Evolutionary conservation across 352 stramenopile genomes (phyloP).

Genomic region (Phytophthora quininea): DNA sequence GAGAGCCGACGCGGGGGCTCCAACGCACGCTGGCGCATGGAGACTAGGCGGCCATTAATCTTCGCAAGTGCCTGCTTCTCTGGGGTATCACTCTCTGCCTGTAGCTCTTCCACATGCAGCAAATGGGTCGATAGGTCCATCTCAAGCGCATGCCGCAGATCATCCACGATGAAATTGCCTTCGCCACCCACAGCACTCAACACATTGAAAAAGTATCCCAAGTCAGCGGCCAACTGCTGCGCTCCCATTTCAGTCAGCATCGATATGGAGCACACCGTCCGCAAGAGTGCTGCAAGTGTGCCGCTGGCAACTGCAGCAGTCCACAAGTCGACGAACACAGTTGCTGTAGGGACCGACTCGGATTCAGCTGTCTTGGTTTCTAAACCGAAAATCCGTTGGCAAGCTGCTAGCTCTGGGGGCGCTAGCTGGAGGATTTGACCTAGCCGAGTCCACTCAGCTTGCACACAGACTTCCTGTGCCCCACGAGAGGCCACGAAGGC

Average conservation of each 20-base stretch:
- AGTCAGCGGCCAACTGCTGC: slow-evolving; percentile 67
- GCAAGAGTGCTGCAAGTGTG: slow-evolving; percentile 60
- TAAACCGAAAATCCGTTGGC: slow-evolving; percentile 52
- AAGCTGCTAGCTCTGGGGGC: slow-evolving; percentile 46
- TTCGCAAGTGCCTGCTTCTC: slow-evolving; percentile 52
- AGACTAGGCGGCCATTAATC: slow-evolving; percentile 46
- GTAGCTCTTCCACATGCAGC: slow-evolving; percentile 39
- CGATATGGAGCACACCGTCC: slow-evolving; percentile 60
- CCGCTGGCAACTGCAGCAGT: slow-evolving; percentile 70
- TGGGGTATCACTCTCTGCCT: slow-evolving; percentile 23
- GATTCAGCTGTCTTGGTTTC: slow-evolving; percentile 9
- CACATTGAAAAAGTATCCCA: slow-evolving; percentile 85
- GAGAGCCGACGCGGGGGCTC: slow-evolving; percentile 21
- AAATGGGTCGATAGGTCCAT: slow-evolving; percentile 37
- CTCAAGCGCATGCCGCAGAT: slow-evolving; percentile 51
- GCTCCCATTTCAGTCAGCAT: slow-evolving; percentile 61
- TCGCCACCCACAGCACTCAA: slow-evolving; percentile 71
- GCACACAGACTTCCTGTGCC: slow-evolving; percentile 52
- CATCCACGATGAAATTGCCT: slow-evolving; percentile 59
- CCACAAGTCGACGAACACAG: slow-evolving; percentile 81
- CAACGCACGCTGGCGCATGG: slow-evolving; percentile 44
- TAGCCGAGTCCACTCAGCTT: slow-evolving; percentile 57
- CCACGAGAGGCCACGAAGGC: slow-evolving; percentile 61
- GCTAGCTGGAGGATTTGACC: slow-evolving; percentile 53
- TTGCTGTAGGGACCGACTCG: slow-evolving; percentile 31